Percentiles rank a stretch among this genome's conserved stretches.
These are phyloP conservation scores for Hyphopichia khmerensis DNA, from an alignment of 1,139 yeast species.

Conservation along the genomic window DNA sequence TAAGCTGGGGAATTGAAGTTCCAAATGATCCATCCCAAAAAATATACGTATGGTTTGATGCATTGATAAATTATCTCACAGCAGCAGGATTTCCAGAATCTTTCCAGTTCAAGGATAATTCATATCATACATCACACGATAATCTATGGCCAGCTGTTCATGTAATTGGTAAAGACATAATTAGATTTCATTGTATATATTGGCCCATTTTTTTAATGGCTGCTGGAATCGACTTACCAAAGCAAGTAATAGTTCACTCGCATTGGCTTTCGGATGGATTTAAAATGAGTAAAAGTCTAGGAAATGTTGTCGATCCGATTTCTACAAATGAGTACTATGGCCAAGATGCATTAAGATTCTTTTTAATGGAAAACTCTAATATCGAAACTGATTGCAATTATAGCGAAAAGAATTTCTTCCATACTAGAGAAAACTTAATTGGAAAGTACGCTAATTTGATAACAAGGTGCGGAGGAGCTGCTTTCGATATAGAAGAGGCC, in stretches of 20 bases:
- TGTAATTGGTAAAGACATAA: conserved; percentile 88
- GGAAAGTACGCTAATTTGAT: conserved; percentile 83
- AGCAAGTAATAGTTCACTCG: conserved; percentile 80
- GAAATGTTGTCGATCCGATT: conserved; percentile 94
- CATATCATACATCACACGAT: conserved; percentile 10
- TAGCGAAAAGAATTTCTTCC: conserved; percentile 55
- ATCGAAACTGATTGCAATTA: conserved; percentile 79
- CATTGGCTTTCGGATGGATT: conserved; percentile 92
- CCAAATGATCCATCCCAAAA: conserved; percentile 78
- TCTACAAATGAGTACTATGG: conserved; percentile 62
- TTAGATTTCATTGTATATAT: conserved; percentile 82
- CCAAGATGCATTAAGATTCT: conserved; percentile 72
- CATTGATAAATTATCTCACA: conserved; percentile 80
- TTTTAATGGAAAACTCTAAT: conserved; percentile 72
- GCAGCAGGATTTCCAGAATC: conserved; percentile 60
- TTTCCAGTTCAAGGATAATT: conserved; percentile 9
- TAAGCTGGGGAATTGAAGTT: conserved; percentile 89
- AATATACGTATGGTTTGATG: conserved; percentile 97
- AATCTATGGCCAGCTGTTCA: conserved; percentile 68
- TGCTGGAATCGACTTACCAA: conserved; percentile 68
- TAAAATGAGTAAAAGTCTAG: conserved; percentile 91
- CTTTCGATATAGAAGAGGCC: conserved; percentile 59
- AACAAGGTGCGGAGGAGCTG: conserved; percentile 69
- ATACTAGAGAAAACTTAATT: conserved; percentile 64
- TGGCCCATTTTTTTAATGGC: conserved; percentile 96